Percentiles rank a stretch among this genome's conserved stretches.
phyloP scores from a whole-genome alignment of 257 asterid species.

The Nicotiana obtusifolia region DNA sequence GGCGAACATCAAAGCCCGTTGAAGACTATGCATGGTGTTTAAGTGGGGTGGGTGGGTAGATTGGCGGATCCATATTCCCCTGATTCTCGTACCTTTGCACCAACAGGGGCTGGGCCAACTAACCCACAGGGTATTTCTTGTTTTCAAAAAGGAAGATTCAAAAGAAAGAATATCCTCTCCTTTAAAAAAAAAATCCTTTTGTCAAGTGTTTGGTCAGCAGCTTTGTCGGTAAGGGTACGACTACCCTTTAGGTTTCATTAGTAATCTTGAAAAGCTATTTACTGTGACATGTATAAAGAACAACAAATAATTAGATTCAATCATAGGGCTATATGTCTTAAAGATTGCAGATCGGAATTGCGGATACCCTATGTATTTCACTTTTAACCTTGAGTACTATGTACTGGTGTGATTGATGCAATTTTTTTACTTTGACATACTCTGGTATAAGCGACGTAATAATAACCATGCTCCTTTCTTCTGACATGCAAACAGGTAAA shows the following conservation, averaged over 20 bases:
- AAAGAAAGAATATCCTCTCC: background rate
- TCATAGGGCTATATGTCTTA: background rate
- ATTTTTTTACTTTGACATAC: too few species aligned
- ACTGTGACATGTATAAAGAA: background rate
- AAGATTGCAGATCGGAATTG: background rate
- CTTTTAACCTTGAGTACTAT: background rate
- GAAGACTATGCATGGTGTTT: background rate
- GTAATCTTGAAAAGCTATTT: background rate
- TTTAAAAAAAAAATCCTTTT: background rate
- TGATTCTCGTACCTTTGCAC: background rate
- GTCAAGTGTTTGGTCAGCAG: background rate
- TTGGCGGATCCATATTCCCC: background rate
- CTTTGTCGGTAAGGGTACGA: background rate
- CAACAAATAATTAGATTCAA: background rate
- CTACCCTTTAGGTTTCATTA: background rate
- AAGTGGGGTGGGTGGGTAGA: background rate
- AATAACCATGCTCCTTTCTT: background rate
- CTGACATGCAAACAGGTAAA: constrained; percentile 55
- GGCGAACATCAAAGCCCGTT: background rate
- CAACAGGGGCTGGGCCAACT: background rate
- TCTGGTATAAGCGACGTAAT: background rate
- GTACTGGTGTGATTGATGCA: background rate
- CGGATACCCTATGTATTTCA: background rate
- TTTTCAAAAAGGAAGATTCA: background rate
- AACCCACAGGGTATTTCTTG: background rate